Conservation (phyloP, 2,329 filamentous ascomycete genomes). For the Alternaria hordeiaustralica region DNA sequence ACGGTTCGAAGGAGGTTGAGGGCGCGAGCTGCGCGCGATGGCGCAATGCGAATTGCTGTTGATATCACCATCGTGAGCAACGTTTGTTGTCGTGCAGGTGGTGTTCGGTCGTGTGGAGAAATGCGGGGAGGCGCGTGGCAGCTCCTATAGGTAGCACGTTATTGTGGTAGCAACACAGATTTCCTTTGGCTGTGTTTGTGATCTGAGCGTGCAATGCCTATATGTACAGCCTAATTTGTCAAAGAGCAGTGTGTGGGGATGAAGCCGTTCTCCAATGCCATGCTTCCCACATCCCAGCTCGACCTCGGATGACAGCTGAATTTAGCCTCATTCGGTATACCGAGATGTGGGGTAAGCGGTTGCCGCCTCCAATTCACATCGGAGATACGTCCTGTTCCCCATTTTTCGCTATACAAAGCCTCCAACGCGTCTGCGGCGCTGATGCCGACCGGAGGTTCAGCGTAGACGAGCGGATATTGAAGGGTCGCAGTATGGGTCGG, state of each 20-base stretch:
- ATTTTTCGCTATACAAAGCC: too few relatives aligned
- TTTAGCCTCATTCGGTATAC: conserved; percentile 50
- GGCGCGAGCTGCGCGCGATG: conserved; percentile 64
- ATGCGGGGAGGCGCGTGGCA: not conserved
- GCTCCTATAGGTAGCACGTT: too few relatives aligned
- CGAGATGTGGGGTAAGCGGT: conserved; percentile 61
- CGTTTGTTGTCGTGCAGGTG: not conserved
- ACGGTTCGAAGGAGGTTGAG: conserved; percentile 83
- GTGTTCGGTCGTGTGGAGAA: not conserved
- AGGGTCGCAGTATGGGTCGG: too few relatives aligned
- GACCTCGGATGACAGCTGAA: conserved; percentile 10
- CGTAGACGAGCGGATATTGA: too few relatives aligned
- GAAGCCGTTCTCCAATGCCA: not conserved
- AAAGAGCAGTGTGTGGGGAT: not conserved
- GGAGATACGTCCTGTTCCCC: not conserved
- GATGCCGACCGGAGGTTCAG: not conserved
- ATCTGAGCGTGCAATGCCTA: too few relatives aligned
- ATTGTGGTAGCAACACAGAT: too few relatives aligned
- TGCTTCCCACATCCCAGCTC: not conserved
- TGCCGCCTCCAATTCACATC: not conserved
- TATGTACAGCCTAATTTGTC: too few relatives aligned
- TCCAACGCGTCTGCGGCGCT: not conserved
- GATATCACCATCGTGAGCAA: conserved; percentile 24
- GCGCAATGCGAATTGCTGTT: conserved; percentile 42
- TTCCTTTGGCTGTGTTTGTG: too few relatives aligned